phyloP scores from a whole-genome alignment of 2,329 filamentous ascomycete genomes.

The Byssoonygena ceratinophila region DNA sequence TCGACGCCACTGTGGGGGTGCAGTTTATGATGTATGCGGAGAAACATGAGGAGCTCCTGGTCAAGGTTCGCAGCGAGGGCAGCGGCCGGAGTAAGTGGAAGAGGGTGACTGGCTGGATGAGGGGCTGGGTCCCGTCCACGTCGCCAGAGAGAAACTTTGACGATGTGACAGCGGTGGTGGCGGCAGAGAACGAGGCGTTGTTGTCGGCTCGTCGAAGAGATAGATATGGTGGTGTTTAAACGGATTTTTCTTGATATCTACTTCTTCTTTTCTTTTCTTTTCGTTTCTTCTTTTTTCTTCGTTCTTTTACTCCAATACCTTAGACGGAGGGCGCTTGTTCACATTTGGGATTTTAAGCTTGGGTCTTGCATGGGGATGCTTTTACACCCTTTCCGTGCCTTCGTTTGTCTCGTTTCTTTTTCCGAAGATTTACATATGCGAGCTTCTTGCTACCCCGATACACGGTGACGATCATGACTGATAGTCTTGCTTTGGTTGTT shows the following conservation, averaged over 20 bases:
- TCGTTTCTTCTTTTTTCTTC: background rate
- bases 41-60: conserved; percentile 33
- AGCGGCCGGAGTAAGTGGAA: conserved; percentile 42
- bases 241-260: background rate
- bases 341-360: background rate
- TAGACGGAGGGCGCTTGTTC: background rate
- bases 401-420: background rate
- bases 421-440: background rate
- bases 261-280: background rate
- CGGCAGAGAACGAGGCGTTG: conserved; percentile 26
- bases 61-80: conserved; percentile 37
- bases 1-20: conserved; percentile 53
- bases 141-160: conserved; percentile 26
- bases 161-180: conserved; percentile 1
- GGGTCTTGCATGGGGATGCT: background rate
- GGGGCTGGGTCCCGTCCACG: conserved; percentile 52
- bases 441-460: background rate
- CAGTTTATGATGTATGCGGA: conserved; percentile 54
- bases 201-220: conserved; percentile 21
- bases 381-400: background rate
- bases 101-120: conserved; percentile 54
- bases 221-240: conserved; percentile 29
- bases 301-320: background rate
- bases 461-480: background rate
- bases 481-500: background rate